These are phyloP conservation scores for Epithemia pelagica DNA, from an alignment of 108 stramenopile genomes.

Conservation along the genomic window DNA sequence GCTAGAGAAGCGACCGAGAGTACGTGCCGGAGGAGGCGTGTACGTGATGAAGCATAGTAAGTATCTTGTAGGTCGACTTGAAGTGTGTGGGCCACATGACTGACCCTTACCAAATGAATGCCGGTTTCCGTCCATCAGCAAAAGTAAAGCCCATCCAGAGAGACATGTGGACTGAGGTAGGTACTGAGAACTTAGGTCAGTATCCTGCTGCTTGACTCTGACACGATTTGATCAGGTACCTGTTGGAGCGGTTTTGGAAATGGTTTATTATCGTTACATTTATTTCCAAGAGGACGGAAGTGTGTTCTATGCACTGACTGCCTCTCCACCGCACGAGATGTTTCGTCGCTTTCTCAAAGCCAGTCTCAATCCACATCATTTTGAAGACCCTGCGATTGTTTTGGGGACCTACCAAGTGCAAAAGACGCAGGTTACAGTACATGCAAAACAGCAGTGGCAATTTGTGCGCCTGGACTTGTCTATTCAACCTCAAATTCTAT, in stretches of 20 bases:
- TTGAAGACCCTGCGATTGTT: slow-evolving; percentile 22
- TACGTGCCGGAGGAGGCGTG: slow-evolving; percentile 63
- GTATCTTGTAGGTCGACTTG: too few species aligned
- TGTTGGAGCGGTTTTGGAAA: slow-evolving; percentile 69
- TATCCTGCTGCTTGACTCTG: not conserved
- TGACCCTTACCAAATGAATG: not conserved
- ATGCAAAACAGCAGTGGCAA: slow-evolving; percentile 55
- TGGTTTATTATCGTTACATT: slow-evolving; percentile 63
- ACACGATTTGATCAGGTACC: slow-evolving; percentile 29
- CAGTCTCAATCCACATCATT: slow-evolving; percentile 13
- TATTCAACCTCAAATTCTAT: slow-evolving; percentile 29
- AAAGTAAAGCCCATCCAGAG: slow-evolving; percentile 55
- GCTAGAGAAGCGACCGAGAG: slow-evolving; percentile 66
- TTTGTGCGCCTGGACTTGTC: slow-evolving; percentile 39
- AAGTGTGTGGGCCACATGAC: too few species aligned
- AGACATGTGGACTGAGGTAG: slow-evolving; percentile 78
- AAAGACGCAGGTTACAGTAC: slow-evolving; percentile 47
- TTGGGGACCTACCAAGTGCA: slow-evolving; percentile 67
- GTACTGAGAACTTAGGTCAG: not conserved
- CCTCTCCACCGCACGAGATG: slow-evolving; percentile 64
- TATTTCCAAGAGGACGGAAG: slow-evolving; percentile 82
- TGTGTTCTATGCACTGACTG: slow-evolving; percentile 67
- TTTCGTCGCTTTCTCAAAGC: slow-evolving; percentile 52
- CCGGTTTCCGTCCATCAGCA: not conserved
- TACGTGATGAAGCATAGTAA: slow-evolving; percentile 60